Evolutionary conservation across 805 yeast genomes (phyloP), one percentile per base, ranked within the genome.

Genomic region (Priceomyces medius): DNA sequence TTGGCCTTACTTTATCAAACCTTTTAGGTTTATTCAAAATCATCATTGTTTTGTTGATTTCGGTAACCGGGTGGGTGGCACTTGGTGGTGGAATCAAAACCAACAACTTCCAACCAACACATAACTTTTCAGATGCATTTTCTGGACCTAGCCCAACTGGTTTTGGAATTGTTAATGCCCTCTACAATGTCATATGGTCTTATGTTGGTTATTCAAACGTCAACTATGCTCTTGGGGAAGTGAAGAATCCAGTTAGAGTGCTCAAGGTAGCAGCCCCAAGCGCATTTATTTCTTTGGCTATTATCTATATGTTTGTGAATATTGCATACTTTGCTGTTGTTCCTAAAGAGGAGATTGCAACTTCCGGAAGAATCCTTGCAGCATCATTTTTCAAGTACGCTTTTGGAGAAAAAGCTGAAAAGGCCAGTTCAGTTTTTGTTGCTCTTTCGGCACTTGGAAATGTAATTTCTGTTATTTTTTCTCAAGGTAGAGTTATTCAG

Each of bases 101-200:
- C 37, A 66, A 69, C 28, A 69, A 71, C 46, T 69, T 68, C 45
- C 28, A 72, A 37, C 73, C 77, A 37, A 79, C 88, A 28, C 76
- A 76, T 50, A 82, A 82, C 55, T 83, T 84, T 61, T 20, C 31
- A 31, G 58, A 84, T 53, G 76, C 86, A 2, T 84, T 85, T 53
- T 64, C 57, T 1, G 84, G 85, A 38, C 63, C 47, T 39, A 56
- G 56, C 36, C 83, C 84, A 5, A 66, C 80, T 28, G 85, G 81
- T n/a, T 80, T 74, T 51, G 87, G 88, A 48, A 71, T 81, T 39
- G 87, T 83, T 43, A 82, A 81, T 51, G 89, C 93, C 5, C 71
- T 86, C 42, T 85, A 85, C 67, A 85, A 84, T 55, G 87, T 86
- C 42, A 85, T 86, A 55, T 86, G 91, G 91, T 83, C 91, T 2